A percentile compares a stretch with the other conserved stretches of the same genome.
Evolutionary conservation across 1,284 basidiomycete species (phyloP).

Genomic region (Lignosus rhinocerotis): DNA sequence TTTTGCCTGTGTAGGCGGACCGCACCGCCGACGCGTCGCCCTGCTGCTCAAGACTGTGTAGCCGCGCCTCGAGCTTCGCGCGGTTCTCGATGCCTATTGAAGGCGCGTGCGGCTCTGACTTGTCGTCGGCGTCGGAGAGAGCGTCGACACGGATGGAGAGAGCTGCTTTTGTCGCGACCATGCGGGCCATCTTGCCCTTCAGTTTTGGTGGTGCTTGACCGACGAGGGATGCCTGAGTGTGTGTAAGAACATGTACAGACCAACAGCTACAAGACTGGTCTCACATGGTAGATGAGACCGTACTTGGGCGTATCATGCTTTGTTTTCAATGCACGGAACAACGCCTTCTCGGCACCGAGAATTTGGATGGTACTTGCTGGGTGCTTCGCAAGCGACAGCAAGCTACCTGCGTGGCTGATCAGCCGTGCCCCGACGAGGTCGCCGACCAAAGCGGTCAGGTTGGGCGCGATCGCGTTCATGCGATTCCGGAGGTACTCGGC

Average conservation of each 20-base stretch:
- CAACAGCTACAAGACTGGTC: constrained; percentile 29
- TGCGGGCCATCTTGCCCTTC: constrained; percentile 99
- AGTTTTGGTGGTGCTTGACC: constrained; percentile 98
- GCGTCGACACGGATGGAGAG: constrained; percentile 97
- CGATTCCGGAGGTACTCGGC: constrained; percentile 95
- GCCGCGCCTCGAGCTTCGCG: constrained; percentile 91
- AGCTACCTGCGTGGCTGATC: constrained; percentile 95
- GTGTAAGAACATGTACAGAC: background rate
- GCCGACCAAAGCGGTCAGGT: constrained; percentile 93
- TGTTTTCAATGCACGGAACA: constrained; percentile 97
- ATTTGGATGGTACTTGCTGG: constrained; percentile 99
- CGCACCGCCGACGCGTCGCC: constrained; percentile 69
- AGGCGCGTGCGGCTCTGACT: constrained; percentile 79
- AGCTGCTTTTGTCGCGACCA: constrained; percentile 98
- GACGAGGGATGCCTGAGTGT: constrained; percentile 82
- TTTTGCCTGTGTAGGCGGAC: constrained; percentile 59
- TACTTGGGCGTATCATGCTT: constrained; percentile 99
- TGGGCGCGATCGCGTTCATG: constrained; percentile 97
- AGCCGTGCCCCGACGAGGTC: constrained; percentile 96
- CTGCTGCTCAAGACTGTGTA: constrained; percentile 87
- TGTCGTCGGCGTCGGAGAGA: constrained; percentile 89
- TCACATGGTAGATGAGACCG: constrained; percentile 93
- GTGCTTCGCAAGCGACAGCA: constrained; percentile 94
- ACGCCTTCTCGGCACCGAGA: constrained; percentile 96
- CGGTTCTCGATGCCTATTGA: constrained; percentile 93